Evolutionary conservation across 805 yeast genomes (phyloP).

Genomic region (Candida endomychidarum): DNA sequence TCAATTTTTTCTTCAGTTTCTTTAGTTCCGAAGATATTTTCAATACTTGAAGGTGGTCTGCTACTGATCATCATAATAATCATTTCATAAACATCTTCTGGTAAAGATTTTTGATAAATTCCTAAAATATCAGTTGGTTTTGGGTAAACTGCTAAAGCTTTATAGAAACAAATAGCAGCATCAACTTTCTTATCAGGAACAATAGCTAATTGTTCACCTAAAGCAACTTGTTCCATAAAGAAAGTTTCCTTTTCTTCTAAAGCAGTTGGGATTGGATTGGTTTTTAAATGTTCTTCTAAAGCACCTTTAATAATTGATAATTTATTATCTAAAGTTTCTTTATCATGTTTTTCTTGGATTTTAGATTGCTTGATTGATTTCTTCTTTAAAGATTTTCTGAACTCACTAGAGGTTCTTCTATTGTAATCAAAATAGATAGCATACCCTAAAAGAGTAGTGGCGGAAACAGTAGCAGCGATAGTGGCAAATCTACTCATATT

Average conservation of each 20-base stretch:
- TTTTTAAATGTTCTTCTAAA: constrained; percentile 61
- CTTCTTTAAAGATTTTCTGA: constrained; percentile 74
- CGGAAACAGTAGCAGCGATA: constrained; percentile 30
- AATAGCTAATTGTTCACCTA: constrained; percentile 79
- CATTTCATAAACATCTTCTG: constrained; percentile 77
- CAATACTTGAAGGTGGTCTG: constrained; percentile 81
- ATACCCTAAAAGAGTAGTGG: constrained; percentile 66
- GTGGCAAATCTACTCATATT: constrained; percentile 24
- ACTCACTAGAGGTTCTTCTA: constrained; percentile 79
- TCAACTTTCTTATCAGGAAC: constrained; percentile 68
- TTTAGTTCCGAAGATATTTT: constrained; percentile 53
- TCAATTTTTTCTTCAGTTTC: constrained; percentile 35
- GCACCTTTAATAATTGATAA: constrained; percentile 60
- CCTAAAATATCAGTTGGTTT: constrained; percentile 89
- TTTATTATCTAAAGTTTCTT: constrained; percentile 59
- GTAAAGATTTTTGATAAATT: constrained; percentile 85
- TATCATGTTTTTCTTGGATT: constrained; percentile 52
- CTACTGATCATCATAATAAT: constrained; percentile 87
- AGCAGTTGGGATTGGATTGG: constrained; percentile 74
- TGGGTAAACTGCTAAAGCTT: constrained; percentile 91
- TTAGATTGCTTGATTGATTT: constrained; percentile 62
- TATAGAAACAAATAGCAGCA: constrained; percentile 89
- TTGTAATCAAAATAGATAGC: constrained; percentile 88
- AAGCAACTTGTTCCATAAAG: constrained; percentile 79
- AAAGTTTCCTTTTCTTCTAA: constrained; percentile 68